These are phyloP conservation scores for Cymodocea nodosa DNA, from an alignment of 116 monocot species.

Conservation along the genomic window DNA sequence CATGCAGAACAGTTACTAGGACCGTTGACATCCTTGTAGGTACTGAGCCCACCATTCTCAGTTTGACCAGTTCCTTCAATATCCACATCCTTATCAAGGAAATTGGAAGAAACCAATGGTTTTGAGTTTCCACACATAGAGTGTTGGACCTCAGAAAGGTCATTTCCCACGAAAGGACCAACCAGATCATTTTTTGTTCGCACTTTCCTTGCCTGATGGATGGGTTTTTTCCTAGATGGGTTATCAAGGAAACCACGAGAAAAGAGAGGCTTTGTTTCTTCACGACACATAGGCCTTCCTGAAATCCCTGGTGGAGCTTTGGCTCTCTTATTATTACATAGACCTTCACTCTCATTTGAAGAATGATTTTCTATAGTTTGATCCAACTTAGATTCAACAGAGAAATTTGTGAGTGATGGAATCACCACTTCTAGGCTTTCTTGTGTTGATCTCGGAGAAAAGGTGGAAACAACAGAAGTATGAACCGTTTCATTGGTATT, in stretches of 20 bases:
- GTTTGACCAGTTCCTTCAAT: neutral
- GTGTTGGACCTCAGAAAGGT: constrained; percentile 1
- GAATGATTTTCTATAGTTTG: neutral
- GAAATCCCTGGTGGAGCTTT: neutral
- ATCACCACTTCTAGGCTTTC: neutral
- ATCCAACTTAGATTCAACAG: neutral
- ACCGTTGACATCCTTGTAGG: neutral
- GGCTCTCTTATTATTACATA: neutral
- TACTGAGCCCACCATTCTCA: neutral
- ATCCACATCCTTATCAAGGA: neutral
- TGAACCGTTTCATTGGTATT: neutral
- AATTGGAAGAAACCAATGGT: neutral
- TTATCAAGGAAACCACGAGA: constrained; percentile 42
- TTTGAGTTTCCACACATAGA: neutral
- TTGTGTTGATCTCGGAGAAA: neutral
- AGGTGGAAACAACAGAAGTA: neutral
- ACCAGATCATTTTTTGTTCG: neutral
- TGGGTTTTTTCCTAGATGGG: constrained; percentile 20
- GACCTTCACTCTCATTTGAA: neutral
- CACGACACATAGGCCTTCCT: neutral
- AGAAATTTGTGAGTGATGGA: neutral
- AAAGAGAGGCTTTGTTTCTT: constrained; percentile 23
- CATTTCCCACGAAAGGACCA: constrained; percentile 1
- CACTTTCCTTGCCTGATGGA: constrained; percentile 2
- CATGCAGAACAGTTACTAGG: neutral